These are phyloP conservation scores for Coccomyxa subellipsoidea DNA, from an alignment of 163 green algal species.

Conservation along the genomic window DNA sequence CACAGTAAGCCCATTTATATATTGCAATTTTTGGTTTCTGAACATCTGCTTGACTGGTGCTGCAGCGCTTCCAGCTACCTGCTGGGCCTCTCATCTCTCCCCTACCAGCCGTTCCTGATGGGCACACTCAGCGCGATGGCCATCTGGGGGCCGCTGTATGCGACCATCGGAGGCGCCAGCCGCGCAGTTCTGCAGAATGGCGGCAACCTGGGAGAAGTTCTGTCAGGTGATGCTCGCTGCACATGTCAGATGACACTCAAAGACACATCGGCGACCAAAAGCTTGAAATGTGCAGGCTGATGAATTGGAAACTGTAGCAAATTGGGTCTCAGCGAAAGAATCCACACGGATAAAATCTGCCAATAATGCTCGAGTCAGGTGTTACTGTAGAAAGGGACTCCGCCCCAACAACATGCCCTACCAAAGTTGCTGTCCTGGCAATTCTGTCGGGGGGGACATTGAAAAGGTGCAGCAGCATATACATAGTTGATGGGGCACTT, in stretches of 20 bases:
- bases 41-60: background rate
- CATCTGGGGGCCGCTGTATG: constrained; percentile 76
- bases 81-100: constrained; percentile 75
- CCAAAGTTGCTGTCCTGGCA: too few species aligned
- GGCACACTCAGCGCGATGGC: constrained; percentile 69
- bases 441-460: too few species aligned
- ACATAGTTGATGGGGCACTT: too few species aligned
- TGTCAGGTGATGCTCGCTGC: constrained; percentile 37
- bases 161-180: constrained; percentile 68
- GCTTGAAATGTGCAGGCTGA: background rate
- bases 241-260: background rate
- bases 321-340: too few species aligned
- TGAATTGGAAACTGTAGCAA: background rate
- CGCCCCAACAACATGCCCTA: too few species aligned
- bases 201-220: constrained; percentile 33
- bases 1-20: too few species aligned
- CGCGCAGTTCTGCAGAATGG: constrained; percentile 54
- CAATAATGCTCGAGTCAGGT: too few species aligned
- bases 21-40: too few species aligned
- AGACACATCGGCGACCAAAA: background rate
- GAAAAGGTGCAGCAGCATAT: too few species aligned
- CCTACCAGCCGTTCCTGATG: constrained; percentile 51
- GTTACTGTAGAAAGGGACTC: too few species aligned
- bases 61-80: constrained; percentile 82
- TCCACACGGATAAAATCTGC: too few species aligned